Conservation (phyloP, 2,329 filamentous ascomycete genomes). For the Fusarium oxysporum region DNA sequence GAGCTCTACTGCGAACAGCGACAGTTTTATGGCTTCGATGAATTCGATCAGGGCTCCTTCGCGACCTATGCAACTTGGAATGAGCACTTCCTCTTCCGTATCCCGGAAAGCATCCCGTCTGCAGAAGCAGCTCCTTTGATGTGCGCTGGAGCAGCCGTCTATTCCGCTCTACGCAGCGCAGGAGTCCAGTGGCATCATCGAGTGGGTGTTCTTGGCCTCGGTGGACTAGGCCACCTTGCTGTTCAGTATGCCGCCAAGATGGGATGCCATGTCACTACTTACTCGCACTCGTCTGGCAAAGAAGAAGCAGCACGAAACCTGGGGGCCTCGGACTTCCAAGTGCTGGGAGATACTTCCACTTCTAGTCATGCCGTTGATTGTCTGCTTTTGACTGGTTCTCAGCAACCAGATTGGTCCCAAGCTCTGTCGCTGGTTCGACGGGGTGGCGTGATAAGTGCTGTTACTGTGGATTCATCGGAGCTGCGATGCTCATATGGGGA, state of each 20-base stretch:
- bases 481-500: neutral
- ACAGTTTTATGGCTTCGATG: neutral
- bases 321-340: neutral
- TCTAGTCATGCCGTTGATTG: neutral
- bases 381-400: accelerated
- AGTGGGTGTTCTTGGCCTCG: neutral
- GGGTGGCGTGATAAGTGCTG: accelerated
- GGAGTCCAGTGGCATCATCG: neutral
- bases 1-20: neutral
- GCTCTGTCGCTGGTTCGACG: accelerated
- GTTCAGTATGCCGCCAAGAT: neutral
- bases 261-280: neutral
- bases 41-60: neutral
- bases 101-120: neutral
- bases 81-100: neutral
- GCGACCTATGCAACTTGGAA: neutral
- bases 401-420: neutral
- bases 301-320: accelerated
- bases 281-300: neutral
- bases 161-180: neutral
- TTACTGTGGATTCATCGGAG: accelerated
- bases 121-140: neutral
- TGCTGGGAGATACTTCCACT: neutral
- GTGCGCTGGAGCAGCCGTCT: neutral
- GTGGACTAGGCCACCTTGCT: neutral